phyloP scores from a whole-genome alignment of 1,284 basidiomycete species.

The Ganoderma lingzhi region DNA sequence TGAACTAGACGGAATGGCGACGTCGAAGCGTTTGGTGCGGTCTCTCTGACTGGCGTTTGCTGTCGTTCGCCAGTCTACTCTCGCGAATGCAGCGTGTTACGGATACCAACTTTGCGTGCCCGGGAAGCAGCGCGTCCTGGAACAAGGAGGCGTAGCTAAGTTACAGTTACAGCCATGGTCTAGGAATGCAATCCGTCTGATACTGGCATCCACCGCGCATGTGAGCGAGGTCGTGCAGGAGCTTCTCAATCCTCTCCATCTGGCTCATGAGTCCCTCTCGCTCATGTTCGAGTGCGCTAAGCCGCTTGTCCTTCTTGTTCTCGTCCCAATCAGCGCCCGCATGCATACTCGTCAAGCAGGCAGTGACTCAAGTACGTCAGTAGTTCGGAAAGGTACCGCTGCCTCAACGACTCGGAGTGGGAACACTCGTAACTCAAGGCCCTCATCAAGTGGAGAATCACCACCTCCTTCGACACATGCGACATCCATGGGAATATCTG shows the following conservation, averaged over 20 bases:
- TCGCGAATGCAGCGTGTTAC: background rate
- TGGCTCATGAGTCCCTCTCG: constrained; percentile 14
- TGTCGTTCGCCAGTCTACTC: constrained; percentile 3
- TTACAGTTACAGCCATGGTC: background rate
- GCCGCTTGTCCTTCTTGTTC: constrained; percentile 24
- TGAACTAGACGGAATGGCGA: constrained; percentile 11
- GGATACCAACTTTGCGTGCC: background rate
- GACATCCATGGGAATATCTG: too few species aligned
- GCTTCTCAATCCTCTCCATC: background rate
- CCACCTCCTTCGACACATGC: too few species aligned
- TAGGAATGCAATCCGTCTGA: background rate
- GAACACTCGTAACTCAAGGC: too few species aligned
- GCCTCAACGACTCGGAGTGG: too few species aligned
- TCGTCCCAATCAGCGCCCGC: background rate
- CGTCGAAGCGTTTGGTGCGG: background rate
- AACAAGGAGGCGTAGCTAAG: background rate
- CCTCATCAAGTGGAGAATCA: too few species aligned
- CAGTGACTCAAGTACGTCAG: too few species aligned
- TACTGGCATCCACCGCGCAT: background rate
- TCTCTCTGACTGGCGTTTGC: background rate
- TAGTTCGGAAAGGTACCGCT: too few species aligned
- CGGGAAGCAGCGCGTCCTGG: background rate
- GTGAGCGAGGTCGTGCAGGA: background rate
- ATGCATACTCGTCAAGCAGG: background rate
- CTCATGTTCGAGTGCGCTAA: constrained; percentile 35